Conservation (phyloP, 305 asterid genomes). For the Petunia hybrid region DNA sequence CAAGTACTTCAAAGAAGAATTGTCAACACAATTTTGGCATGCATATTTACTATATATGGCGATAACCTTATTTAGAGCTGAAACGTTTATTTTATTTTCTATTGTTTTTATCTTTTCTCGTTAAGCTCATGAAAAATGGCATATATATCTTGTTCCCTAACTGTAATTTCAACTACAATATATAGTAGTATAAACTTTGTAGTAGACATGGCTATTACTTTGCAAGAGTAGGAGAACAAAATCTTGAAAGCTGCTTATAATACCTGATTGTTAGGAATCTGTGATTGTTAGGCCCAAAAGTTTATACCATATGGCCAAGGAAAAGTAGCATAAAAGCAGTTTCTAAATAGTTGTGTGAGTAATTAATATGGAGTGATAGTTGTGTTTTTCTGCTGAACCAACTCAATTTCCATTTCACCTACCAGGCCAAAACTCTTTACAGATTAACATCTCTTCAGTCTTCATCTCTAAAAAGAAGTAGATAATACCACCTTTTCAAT, state of each 20-base stretch:
- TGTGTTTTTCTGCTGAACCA: constrained; percentile 26
- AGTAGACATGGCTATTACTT: neutral
- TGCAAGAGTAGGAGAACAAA: constrained; percentile 31
- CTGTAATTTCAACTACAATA: neutral
- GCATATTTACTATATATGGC: neutral
- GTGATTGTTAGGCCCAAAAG: neutral
- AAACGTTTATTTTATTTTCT: neutral
- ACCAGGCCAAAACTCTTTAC: constrained; percentile 26
- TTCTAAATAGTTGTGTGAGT: neutral
- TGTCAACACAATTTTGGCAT: neutral
- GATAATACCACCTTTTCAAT: constrained; percentile 12
- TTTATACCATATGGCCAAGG: neutral
- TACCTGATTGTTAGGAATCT: constrained; percentile 13
- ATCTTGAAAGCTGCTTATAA: neutral
- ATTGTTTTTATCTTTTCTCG: too few relatives aligned
- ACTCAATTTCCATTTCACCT: neutral
- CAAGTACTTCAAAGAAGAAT: neutral
- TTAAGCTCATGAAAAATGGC: neutral
- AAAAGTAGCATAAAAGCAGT: neutral
- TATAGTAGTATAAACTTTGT: neutral
- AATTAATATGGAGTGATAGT: constrained; percentile 9
- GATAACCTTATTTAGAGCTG: neutral
- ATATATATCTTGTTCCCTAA: too few relatives aligned
- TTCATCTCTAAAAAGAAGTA: neutral
- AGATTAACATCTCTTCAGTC: neutral